phyloP scores from a whole-genome alignment of 1,139 yeast genomes.

The Nakaseomyces sp. region DNA sequence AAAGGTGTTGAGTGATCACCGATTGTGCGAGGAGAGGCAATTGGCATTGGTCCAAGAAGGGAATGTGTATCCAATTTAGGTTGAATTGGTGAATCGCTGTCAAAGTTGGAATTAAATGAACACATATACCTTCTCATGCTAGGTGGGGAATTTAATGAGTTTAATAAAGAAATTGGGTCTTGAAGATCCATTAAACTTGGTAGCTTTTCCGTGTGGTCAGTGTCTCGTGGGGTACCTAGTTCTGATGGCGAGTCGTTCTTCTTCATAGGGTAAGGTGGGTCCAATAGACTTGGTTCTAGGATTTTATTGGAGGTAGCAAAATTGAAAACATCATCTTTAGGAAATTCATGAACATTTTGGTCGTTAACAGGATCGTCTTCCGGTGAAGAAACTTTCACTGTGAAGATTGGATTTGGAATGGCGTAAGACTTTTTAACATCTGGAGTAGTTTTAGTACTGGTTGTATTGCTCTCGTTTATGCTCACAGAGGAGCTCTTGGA shows the following conservation, averaged over 20 bases:
- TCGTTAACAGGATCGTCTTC: slow-evolving; percentile 4
- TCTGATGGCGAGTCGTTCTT: slow-evolving; percentile 16
- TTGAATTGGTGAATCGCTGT: slow-evolving; percentile 23
- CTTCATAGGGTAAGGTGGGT: slow-evolving; percentile 15
- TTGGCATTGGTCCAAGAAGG: slow-evolving; percentile 10
- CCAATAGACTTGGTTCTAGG: not conserved
- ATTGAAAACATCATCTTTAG: slow-evolving; percentile 7
- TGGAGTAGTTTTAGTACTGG: slow-evolving; percentile 1
- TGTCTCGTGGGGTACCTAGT: slow-evolving; percentile 11
- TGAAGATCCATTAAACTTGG: slow-evolving; percentile 9
- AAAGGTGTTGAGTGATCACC: not conserved
- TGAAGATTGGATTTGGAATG: not conserved
- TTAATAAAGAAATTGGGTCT: slow-evolving; percentile 4
- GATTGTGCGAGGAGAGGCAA: not conserved
- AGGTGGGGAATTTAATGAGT: slow-evolving; percentile 16
- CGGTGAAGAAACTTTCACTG: slow-evolving; percentile 1
- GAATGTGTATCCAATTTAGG: slow-evolving; percentile 9
- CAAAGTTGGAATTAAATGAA: slow-evolving; percentile 31
- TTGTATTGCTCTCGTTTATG: not conserved
- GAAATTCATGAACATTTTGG: slow-evolving; percentile 1
- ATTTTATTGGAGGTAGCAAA: not conserved
- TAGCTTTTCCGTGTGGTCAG: slow-evolving; percentile 3
- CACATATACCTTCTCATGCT: slow-evolving; percentile 26
- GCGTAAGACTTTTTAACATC: not conserved
- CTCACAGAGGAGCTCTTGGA: not conserved